Conservation (phyloP, 2,329 filamentous ascomycete species). For the Aspergillus sclerotialis region DNA sequence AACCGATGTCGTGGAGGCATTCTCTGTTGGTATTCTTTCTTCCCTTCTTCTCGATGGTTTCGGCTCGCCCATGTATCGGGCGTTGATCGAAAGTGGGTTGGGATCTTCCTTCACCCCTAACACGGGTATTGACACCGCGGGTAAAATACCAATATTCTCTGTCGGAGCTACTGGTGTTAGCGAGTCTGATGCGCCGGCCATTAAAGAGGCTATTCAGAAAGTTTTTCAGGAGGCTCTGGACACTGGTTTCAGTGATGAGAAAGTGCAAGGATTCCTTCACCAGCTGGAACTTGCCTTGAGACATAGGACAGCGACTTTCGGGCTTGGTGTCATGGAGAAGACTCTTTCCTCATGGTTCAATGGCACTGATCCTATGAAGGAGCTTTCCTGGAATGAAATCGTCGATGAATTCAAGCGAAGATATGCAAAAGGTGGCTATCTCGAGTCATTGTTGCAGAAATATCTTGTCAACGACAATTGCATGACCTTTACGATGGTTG, state of each 20-base stretch:
- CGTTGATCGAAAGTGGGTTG: constrained; percentile 79
- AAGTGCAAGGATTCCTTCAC: constrained; percentile 89
- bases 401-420: constrained; percentile 73
- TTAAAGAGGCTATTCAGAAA: constrained; percentile 66
- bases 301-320: constrained; percentile 94
- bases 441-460: constrained; percentile 79
- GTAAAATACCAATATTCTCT: constrained; percentile 74
- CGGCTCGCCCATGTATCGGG: constrained; percentile 84
- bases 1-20: constrained; percentile 76
- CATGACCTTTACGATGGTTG: constrained; percentile 90
- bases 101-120: constrained; percentile 94
- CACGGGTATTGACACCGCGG: constrained; percentile 78
- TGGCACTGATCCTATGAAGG: constrained; percentile 84
- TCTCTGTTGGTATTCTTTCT: constrained; percentile 74
- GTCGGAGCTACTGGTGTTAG: constrained; percentile 87
- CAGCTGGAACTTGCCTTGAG: constrained; percentile 89
- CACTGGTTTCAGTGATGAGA: constrained; percentile 78
- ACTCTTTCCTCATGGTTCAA: constrained; percentile 94
- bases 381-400: constrained; percentile 85
- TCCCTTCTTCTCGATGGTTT: constrained; percentile 88
- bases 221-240: constrained; percentile 64
- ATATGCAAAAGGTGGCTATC: constrained; percentile 68
- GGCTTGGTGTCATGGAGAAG: constrained; percentile 81
- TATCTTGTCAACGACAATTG: constrained; percentile 84
- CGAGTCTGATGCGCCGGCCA: constrained; percentile 66